Evolutionary conservation across 495 filamentous ascomycete genomes (phyloP), one percentile per base, ranked within the genome.

Genomic region (Xylaria scruposa): DNA sequence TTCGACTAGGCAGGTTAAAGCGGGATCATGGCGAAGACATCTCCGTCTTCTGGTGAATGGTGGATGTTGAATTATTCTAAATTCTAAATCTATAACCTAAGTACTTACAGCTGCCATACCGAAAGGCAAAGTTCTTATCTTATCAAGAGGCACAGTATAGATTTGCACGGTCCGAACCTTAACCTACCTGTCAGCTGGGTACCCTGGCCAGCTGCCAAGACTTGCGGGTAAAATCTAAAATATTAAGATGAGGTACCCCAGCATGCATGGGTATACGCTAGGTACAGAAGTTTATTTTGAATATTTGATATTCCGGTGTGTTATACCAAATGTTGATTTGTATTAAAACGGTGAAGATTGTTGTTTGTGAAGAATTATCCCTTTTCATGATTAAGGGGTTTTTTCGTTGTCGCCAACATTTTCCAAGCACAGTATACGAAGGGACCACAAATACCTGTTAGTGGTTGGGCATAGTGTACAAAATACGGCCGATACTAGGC

Each of bases 11-110:
- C 19, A 17, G 31, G 21, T 19, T 54, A 58, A 5, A 36, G 29
- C 58, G 2, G 4, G 44, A 62, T 63, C 69, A 63, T 63, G 13
- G 33, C 15, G 59, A 47, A 47, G 29, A 36, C n/a, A 46, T 31
- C n/a, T 59, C 60, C 56, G 31, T 31, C 38, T 44, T 71, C 56
- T 71, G 44, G 19, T 70, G 13, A 44, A 44, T 53, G 44, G 42
- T 47, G 24, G 62, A 31, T 31, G 62, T 49, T 29, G 60, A 63
- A 46, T 62, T 9, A 29, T 24, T 29, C 13, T 24, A 13, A 24
- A 29, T 24, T 29, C 13, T 24, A 13, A 24, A 46, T 15, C 7
- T 15, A 7, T n/a, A 19, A 60, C 13, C 2, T 33, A 17, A n/a
- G 21, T 24, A 19, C 1, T 7, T 33, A 19, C 29, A 19, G 29